A percentile compares a stretch with the other conserved stretches of the same genome.
Conservation (phyloP, 164 flowering plant species). For the Umbilicus rupestris region DNA sequence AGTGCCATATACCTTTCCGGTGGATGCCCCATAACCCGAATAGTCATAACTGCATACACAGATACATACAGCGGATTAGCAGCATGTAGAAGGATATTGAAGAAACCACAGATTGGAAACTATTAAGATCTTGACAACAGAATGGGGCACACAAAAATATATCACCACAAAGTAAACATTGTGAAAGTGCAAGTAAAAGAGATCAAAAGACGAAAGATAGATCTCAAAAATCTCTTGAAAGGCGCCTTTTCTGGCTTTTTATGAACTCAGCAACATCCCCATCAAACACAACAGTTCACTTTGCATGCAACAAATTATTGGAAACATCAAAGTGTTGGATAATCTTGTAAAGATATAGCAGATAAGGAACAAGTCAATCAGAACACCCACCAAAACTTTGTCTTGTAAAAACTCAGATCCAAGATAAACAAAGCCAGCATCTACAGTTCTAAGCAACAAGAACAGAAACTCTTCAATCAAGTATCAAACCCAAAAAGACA, state of each 20-base stretch:
- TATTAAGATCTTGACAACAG: neutral
- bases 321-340: neutral
- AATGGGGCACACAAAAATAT: neutral
- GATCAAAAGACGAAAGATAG: neutral
- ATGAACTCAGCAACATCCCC: neutral
- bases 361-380: neutral
- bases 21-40: slow-evolving; percentile 95
- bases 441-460: neutral
- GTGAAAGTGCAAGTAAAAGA: neutral
- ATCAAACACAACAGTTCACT: slow-evolving; percentile 5
- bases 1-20: slow-evolving; percentile 82
- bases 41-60: slow-evolving; percentile 78
- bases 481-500: neutral
- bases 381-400: no score
- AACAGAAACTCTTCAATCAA: neutral
- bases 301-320: neutral
- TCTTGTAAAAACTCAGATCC: neutral
- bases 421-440: neutral
- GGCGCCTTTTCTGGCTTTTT: neutral
- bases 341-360: neutral
- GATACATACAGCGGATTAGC: slow-evolving; percentile 7
- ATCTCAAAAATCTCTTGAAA: neutral
- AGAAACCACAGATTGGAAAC: neutral
- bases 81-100: slow-evolving; percentile 12
- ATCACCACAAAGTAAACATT: neutral